These are phyloP conservation scores for Corynascus novoguineensis DNA, from an alignment of 495 filamentous ascomycete species.

Conservation along the genomic window DNA sequence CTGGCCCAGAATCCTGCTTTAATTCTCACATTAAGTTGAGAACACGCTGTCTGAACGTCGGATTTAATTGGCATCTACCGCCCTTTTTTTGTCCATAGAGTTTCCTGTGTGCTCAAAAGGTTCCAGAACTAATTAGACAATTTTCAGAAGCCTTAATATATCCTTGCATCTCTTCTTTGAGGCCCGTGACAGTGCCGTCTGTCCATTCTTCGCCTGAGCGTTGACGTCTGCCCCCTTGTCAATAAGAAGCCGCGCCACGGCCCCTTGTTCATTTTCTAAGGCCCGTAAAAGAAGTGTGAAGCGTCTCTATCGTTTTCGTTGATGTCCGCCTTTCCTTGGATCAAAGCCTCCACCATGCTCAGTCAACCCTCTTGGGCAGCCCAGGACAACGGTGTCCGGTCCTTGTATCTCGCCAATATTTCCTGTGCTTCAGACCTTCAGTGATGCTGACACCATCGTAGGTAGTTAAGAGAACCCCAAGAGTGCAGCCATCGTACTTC, in stretches of 20 bases:
- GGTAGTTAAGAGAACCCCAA: constrained; percentile 4
- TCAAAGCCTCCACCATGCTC: not conserved
- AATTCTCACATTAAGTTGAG: no score
- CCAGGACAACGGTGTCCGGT: constrained; percentile 11
- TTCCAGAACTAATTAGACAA: no score
- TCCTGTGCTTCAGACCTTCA: constrained; percentile 6
- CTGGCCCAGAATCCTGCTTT: no score
- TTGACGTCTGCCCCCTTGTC: constrained; percentile 12
- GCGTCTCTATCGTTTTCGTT: constrained; percentile 1
- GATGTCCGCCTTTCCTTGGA: constrained; percentile 7
- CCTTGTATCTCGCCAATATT: not conserved
- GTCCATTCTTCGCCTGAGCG: not conserved
- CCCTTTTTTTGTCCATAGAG: no score
- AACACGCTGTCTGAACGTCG: no score
- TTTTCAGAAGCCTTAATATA: not conserved
- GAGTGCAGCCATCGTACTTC: constrained; percentile 10
- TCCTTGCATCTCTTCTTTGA: not conserved
- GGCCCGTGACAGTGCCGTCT: not conserved
- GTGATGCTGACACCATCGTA: constrained; percentile 10
- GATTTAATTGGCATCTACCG: no score
- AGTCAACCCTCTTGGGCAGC: constrained; percentile 3
- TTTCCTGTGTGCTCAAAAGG: no score
- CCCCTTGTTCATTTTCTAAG: not conserved
- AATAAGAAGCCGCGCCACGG: constrained; percentile 8
- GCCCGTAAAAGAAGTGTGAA: not conserved